Evolutionary conservation across 2,329 filamentous ascomycete genomes (phyloP).

Genomic region (Simplicillium sp.): DNA sequence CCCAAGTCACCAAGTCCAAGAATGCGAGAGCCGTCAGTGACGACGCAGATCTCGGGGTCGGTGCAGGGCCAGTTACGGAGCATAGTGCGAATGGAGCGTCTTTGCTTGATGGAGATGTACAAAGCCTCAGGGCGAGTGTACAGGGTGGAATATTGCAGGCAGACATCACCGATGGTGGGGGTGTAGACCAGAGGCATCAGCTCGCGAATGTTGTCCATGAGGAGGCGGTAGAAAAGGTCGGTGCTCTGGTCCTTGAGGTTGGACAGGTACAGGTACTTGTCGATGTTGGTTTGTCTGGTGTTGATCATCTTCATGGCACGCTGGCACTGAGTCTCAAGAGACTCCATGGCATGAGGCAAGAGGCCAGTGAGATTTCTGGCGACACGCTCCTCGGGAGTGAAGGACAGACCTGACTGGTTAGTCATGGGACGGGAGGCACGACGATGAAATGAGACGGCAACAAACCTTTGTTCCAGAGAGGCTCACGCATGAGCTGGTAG

Average conservation of each 20-base stretch:
- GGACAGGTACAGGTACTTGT: conserved; percentile 79
- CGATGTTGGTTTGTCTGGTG: conserved; percentile 58
- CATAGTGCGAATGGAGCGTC: conserved; percentile 79
- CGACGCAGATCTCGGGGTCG: conserved; percentile 88
- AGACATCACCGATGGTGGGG: conserved; percentile 89
- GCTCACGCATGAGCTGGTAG: conserved; percentile 52
- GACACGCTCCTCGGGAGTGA: conserved; percentile 54
- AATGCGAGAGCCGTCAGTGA: conserved; percentile 91
- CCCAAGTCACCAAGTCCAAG: conserved; percentile 90
- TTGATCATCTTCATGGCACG: conserved; percentile 68
- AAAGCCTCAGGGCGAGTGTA: conserved; percentile 92
- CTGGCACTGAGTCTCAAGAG: conserved; percentile 48
- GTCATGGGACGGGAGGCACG: conserved; percentile 7
- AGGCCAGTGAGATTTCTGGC: conserved; percentile 57
- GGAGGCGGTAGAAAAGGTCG: conserved; percentile 74
- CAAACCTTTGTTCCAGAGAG: conserved; percentile 58
- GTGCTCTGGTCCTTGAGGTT: conserved; percentile 65
- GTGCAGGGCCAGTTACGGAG: conserved; percentile 87
- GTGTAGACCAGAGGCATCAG: conserved; percentile 82
- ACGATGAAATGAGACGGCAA: conserved; percentile 8
- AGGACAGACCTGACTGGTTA: conserved; percentile 43
- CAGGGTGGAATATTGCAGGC: conserved; percentile 89
- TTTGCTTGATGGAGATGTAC: conserved; percentile 93
- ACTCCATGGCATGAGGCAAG: conserved; percentile 55
- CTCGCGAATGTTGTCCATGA: conserved; percentile 68